Conservation (phyloP, 192 early-diverging fungal genomes). For the Rhizoclosmatium globosum region DNA sequence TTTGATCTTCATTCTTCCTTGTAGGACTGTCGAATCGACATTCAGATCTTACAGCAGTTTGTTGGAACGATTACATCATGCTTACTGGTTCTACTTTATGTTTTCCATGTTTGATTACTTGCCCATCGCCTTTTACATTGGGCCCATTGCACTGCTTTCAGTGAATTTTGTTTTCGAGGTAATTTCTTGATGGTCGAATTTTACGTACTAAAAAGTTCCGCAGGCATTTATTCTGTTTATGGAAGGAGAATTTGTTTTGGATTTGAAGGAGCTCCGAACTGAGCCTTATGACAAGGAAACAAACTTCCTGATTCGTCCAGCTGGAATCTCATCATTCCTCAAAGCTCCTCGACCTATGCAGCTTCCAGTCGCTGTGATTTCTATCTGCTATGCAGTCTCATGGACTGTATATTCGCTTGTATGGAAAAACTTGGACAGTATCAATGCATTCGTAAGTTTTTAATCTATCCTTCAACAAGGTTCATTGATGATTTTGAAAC, state of each 20-base stretch:
- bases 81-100: slow-evolving; percentile 97
- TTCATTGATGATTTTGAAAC: not conserved
- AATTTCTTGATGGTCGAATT: not conserved
- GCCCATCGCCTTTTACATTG: slow-evolving; percentile 90
- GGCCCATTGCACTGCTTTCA: slow-evolving; percentile 80
- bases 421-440: not conserved
- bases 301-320: slow-evolving; percentile 36
- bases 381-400: not conserved
- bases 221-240: slow-evolving; percentile 33
- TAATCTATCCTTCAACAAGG: not conserved
- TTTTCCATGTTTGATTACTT: slow-evolving; percentile 80
- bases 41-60: slow-evolving; percentile 90
- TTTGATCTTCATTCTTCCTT: slow-evolving; percentile 13
- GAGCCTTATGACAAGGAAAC: slow-evolving; percentile 24
- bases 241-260: slow-evolving; percentile 43
- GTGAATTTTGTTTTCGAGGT: slow-evolving; percentile 66
- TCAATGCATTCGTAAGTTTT: not conserved
- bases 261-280: slow-evolving; percentile 33
- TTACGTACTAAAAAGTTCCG: slow-evolving; percentile 21
- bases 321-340: slow-evolving; percentile 24
- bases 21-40: slow-evolving; percentile 73
- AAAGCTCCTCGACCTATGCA: slow-evolving; percentile 23
- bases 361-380: slow-evolving; percentile 15
- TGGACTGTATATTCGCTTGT: slow-evolving; percentile 18
- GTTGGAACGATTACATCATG: slow-evolving; percentile 93